Evolutionary conservation across 768 basidiomycete species (phyloP).

Genomic region (Trametes villosa): DNA sequence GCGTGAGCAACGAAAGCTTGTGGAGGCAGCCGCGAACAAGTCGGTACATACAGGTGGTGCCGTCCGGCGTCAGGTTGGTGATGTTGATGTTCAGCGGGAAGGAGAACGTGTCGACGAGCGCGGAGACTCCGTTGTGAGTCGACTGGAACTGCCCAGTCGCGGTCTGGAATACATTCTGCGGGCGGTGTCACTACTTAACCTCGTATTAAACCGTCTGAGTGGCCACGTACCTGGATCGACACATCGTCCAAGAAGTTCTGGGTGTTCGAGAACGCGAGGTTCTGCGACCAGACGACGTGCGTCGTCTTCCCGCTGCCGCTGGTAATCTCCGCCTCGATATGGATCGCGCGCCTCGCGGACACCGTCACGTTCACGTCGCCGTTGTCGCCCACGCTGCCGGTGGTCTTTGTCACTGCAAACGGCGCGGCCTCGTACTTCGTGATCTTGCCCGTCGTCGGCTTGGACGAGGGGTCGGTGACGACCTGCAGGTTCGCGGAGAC

Average conservation of each 20-base stretch:
- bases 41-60: slow-evolving; percentile 34
- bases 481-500: slow-evolving; percentile 74
- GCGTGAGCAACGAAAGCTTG: background rate
- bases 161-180: slow-evolving; percentile 54
- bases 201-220: background rate
- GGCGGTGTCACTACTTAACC: background rate
- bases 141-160: slow-evolving; percentile 52
- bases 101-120: slow-evolving; percentile 53
- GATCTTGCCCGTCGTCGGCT: slow-evolving; percentile 72
- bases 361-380: slow-evolving; percentile 66
- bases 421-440: slow-evolving; percentile 58
- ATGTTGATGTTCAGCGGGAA: slow-evolving; percentile 56
- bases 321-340: slow-evolving; percentile 63
- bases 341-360: slow-evolving; percentile 56
- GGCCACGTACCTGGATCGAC: slow-evolving; percentile 40
- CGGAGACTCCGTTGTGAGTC: slow-evolving; percentile 49
- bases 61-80: slow-evolving; percentile 37
- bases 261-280: slow-evolving; percentile 60
- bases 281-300: slow-evolving; percentile 64
- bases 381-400: slow-evolving; percentile 44
- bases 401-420: slow-evolving; percentile 56
- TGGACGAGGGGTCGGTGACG: slow-evolving; percentile 61
- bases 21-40: background rate
- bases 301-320: slow-evolving; percentile 63
- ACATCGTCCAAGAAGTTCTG: slow-evolving; percentile 62